Evolutionary conservation across 352 stramenopile species (phyloP), one percentile per base, ranked within the genome.

Genomic region (Globisporangium splendens): DNA sequence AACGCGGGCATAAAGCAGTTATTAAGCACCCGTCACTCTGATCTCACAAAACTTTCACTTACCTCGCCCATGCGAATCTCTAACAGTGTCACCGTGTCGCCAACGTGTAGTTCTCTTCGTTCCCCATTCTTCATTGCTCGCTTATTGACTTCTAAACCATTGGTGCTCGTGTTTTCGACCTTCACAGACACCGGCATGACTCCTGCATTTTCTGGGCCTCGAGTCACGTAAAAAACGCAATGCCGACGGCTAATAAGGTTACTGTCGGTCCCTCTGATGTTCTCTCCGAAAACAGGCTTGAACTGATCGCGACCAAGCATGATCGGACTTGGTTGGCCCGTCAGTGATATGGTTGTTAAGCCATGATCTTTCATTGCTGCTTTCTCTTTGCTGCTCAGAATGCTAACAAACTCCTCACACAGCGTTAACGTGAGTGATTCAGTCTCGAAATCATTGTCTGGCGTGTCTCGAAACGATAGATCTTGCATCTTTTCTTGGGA

Each of bases 111-210:
- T 24, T 83, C 68, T 20, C 68, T 38, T 3, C 56, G 56, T 42
- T 83, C 68, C 2, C 69, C 63, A 54, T 73, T 72, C 66, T 82
- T 83, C 38, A 91, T 65, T n/a, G 65, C 42, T 20, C 63, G 46
- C 7, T 75, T 75, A 58, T 91, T 91, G 13, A 91, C 68, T 15
- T 76, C 66, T 10, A 87, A 72, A 5, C 81, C 81, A 39, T 91
- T 91, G 17, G 78, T 88, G 54, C 81, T 91, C 6, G 78, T 91
- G 50, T 91, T 80, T 66, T 88, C 72, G 11, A 91, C 65, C n/a
- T 64, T 49, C 13, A 88, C 65, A 54, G 76, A 79, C 35, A 87
- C 53, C 8, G 65, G 42, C 42, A 51, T 68, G 71, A 15, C 64
- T 62, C 0, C 57, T 62, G 50, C 69, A 55, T 33, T 72, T 60